phyloP scores from a whole-genome alignment of 352 stramenopile genomes.

The Chrysophaeum taylorii region DNA sequence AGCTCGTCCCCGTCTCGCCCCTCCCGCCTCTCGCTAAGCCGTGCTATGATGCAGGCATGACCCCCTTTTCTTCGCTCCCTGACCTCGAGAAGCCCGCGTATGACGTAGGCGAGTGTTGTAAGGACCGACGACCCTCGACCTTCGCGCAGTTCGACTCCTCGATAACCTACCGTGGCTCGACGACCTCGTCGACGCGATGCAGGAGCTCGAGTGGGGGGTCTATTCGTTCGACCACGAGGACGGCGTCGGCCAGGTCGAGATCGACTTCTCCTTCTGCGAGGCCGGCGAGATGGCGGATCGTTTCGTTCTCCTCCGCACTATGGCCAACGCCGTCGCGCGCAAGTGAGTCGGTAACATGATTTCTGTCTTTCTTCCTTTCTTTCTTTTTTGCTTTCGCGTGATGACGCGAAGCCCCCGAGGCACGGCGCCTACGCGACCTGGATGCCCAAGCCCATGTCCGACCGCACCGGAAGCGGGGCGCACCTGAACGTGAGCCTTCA shows the following conservation, averaged over 20 bases:
- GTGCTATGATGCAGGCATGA: conserved; percentile 10
- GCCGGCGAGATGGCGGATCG: conserved; percentile 7
- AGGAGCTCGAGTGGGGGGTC: conserved; percentile 3
- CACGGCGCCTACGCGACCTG: not conserved
- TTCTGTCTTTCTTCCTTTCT: too few species aligned
- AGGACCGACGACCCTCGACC: too few species aligned
- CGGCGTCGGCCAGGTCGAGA: conserved; percentile 11
- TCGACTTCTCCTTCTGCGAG: conserved; percentile 12
- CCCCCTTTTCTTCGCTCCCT: not conserved
- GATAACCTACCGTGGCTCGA: too few species aligned
- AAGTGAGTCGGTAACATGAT: too few species aligned
- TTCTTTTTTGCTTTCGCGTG: too few species aligned
- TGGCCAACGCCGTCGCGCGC: not conserved
- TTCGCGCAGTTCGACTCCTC: too few species aligned
- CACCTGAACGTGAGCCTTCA: not conserved
- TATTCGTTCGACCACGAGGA: conserved; percentile 17
- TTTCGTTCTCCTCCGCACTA: conserved; percentile 8
- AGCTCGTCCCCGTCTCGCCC: too few species aligned
- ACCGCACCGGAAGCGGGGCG: not conserved
- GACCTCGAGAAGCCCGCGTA: too few species aligned
- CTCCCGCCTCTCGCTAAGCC: not conserved
- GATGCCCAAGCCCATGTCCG: conserved; percentile 8
- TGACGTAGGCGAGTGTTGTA: too few species aligned
- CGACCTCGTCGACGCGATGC: not conserved
- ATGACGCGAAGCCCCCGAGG: too few species aligned